Conservation (phyloP, 1,139 yeast species). For the Wickerhamomyces sp. region DNA sequence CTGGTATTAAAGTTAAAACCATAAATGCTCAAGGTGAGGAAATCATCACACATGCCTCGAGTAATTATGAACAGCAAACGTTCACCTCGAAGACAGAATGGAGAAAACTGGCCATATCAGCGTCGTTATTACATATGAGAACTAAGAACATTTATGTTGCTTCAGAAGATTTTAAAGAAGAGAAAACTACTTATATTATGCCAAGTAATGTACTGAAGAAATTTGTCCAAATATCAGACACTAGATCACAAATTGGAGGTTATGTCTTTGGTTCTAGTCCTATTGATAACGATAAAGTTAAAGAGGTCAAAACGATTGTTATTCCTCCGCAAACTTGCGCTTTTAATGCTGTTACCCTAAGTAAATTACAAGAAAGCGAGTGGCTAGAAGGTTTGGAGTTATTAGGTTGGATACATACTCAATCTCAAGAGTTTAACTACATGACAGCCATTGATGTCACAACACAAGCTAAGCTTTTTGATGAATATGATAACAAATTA, state of each 20-base stretch:
- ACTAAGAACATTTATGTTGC: conserved; percentile 75
- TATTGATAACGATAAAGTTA: conserved; percentile 60
- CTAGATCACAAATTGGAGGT: conserved; percentile 80
- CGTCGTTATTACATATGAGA: conserved; percentile 68
- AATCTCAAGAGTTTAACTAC: conserved; percentile 53
- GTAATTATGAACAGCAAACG: conserved; percentile 79
- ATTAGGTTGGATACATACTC: conserved; percentile 83
- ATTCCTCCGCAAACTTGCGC: conserved; percentile 89
- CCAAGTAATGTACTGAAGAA: conserved; percentile 79
- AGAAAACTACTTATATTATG: conserved; percentile 61
- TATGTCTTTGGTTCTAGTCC: conserved; percentile 76
- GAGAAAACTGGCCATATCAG: conserved; percentile 83
- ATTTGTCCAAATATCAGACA: conserved; percentile 77
- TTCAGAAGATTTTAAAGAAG: conserved; percentile 52
- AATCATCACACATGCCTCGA: conserved; percentile 88
- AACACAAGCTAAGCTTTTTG: conserved; percentile 44
- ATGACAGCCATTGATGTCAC: conserved; percentile 72
- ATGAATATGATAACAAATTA: conserved; percentile 33
- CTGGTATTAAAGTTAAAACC: conserved; percentile 81
- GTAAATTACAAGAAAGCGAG: conserved; percentile 43
- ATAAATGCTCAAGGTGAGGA: conserved; percentile 95
- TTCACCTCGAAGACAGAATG: conserved; percentile 88
- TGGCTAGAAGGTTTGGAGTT: conserved; percentile 50
- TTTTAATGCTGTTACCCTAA: conserved; percentile 59
- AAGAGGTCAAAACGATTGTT: conserved; percentile 73